Base-by-base conservation (phyloP, 371 early-diverging fungal species). In the Blakeslea trispora region DNA sequence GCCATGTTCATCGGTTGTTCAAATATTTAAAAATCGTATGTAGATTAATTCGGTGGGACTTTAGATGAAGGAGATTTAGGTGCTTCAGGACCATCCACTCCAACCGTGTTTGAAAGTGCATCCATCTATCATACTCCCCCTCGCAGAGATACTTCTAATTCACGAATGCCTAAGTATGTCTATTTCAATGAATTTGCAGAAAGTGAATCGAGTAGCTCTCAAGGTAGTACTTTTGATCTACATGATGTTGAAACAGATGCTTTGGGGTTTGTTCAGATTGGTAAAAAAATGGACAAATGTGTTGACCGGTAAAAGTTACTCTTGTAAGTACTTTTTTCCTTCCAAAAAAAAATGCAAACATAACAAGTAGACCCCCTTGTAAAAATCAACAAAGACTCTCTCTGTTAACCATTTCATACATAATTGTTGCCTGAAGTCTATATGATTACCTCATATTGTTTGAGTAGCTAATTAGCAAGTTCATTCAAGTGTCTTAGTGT, bases 121-220 rank as follows among this genome's bases (percentile, higher is more conserved):
- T 45, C 46, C 28, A n/a, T 45, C 8, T 45, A 45, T 45, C 46
- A 45, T 45, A 45, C 46, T 45, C 46, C 46, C 22, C 46, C 46
- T 45, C 46, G 23, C 46, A 45, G 46, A 24, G 28, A 45, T 24
- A 45, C 23, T n/a, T 45, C 46, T n/a, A 45, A 45, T 45, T 45
- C 46, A 45, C 46, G 28, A 45, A 45, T 28, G 46, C 46, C 46
- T 45, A 6, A 24, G 6, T 19, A 11, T 45, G 17, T 45, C 19
- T 24, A 24, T 45, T 45, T 45, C 15, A n/a, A 45, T 45, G 46
- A 45, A 24, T 28, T 45, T 7, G 23, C 46, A 45, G 46, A 45
- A 24, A 45, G 46, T n/a, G 46, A 45, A 22, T 45, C 23, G 46
- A 23, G 46, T 45, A 45, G 46, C 46, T 45, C 46, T 45, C 46